Conservation (phyloP, 805 yeast genomes). For the Tetrapisispora namnaoensis region DNA sequence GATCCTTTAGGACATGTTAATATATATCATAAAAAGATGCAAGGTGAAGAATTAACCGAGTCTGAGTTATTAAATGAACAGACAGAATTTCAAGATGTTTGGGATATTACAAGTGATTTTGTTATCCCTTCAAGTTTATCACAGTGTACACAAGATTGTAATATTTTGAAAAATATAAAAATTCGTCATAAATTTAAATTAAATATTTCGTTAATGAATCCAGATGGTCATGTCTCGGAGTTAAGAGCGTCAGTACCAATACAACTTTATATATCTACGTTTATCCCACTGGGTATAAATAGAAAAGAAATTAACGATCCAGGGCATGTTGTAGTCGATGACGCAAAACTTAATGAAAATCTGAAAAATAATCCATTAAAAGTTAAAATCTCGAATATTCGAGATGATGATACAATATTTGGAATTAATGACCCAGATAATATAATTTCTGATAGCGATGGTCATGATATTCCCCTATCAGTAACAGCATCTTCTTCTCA, state of each 20-base stretch:
- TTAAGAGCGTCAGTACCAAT: constrained; percentile 85
- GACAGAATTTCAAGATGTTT: constrained; percentile 40
- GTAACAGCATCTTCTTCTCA: constrained; percentile 1
- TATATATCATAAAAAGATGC: constrained; percentile 7
- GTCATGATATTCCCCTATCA: background rate
- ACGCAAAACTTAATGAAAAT: background rate
- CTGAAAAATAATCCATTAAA: constrained; percentile 1
- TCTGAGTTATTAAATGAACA: constrained; percentile 12
- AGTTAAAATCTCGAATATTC: constrained; percentile 63
- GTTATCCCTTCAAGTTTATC: constrained; percentile 64
- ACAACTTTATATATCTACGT: constrained; percentile 67
- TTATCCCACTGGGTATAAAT: constrained; percentile 48
- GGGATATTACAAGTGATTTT: constrained; percentile 62
- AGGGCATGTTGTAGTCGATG: constrained; percentile 4
- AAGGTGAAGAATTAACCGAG: constrained; percentile 18
- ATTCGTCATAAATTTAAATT: constrained; percentile 85
- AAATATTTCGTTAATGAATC: constrained; percentile 65
- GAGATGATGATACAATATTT: constrained; percentile 34
- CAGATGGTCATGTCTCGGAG: constrained; percentile 90
- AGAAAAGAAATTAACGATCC: constrained; percentile 4
- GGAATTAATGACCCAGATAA: constrained; percentile 13
- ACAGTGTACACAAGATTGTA: constrained; percentile 81
- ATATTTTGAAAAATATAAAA: constrained; percentile 55
- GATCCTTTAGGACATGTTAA: constrained; percentile 22
- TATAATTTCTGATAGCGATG: constrained; percentile 22